A percentile compares a stretch with the other conserved stretches of the same genome.
phyloP scores from a whole-genome alignment of 805 yeast genomes.

The Sugiyamaella chiloensis region DNA sequence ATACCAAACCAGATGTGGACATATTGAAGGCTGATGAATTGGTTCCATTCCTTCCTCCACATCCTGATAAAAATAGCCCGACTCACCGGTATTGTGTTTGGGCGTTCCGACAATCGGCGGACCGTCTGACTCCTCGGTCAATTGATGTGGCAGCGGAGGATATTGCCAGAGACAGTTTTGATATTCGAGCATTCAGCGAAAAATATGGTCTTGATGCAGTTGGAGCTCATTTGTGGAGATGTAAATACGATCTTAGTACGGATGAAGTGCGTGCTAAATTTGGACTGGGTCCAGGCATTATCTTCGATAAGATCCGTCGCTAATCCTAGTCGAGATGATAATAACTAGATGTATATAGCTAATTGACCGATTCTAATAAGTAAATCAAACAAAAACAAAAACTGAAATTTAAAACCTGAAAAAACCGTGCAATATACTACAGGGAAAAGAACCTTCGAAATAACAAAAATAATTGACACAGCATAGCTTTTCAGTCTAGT shows the following conservation, averaged over 20 bases:
- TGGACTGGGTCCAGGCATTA: constrained; percentile 71
- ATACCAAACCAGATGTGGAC: constrained; percentile 55
- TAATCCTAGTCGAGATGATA: too few species aligned
- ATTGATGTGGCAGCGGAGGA: constrained; percentile 12
- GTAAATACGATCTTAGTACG: constrained; percentile 74
- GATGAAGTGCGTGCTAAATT: constrained; percentile 63
- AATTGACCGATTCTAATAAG: background rate
- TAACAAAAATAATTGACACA: too few species aligned
- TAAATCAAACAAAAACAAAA: too few species aligned
- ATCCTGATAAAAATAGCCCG: constrained; percentile 85
- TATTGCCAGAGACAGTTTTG: constrained; percentile 50
- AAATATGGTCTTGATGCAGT: constrained; percentile 61
- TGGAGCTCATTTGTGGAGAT: constrained; percentile 93
- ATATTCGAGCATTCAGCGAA: constrained; percentile 66
- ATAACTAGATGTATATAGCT: constrained; percentile 12
- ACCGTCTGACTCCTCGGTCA: constrained; percentile 6
- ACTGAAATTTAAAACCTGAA: too few species aligned
- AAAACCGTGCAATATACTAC: too few species aligned
- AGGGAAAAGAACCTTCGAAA: too few species aligned
- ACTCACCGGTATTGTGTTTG: constrained; percentile 81
- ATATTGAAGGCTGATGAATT: constrained; percentile 33
- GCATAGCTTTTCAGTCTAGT: too few species aligned
- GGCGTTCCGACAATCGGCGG: constrained; percentile 72
- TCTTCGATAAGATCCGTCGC: constrained; percentile 38
- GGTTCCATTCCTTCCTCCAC: constrained; percentile 70